Evolutionary conservation across 345 rosid species (phyloP).

Genomic region (Brassica cretica): DNA sequence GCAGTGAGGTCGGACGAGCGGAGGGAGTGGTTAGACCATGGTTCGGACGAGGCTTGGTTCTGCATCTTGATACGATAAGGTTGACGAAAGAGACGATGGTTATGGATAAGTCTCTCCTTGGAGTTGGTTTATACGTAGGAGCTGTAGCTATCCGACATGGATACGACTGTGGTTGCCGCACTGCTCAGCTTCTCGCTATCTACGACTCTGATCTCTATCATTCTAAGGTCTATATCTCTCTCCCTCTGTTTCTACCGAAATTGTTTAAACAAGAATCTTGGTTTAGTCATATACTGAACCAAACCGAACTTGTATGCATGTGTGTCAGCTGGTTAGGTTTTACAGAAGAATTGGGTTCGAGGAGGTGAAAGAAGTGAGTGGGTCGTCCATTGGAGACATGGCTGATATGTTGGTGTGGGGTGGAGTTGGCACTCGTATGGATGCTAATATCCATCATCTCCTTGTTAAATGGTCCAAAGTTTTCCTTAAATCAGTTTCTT

Average conservation of each 20-base stretch:
- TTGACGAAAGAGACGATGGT: slow-evolving; percentile 68
- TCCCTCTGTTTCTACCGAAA: not conserved
- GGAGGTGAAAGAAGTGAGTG: slow-evolving; percentile 76
- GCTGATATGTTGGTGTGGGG: slow-evolving; percentile 93
- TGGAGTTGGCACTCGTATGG: slow-evolving; percentile 89
- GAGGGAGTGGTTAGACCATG: slow-evolving; percentile 75
- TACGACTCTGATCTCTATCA: slow-evolving; percentile 88
- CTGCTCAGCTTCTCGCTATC: slow-evolving; percentile 88
- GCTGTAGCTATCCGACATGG: slow-evolving; percentile 88
- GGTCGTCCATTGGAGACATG: slow-evolving; percentile 69
- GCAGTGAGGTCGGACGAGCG: slow-evolving; percentile 68
- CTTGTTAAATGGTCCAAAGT: slow-evolving; percentile 68
- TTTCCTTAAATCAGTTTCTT: slow-evolving; percentile 33
- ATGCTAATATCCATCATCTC: slow-evolving; percentile 72
- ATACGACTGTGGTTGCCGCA: slow-evolving; percentile 69
- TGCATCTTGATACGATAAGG: slow-evolving; percentile 78
- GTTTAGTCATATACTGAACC: slow-evolving; percentile 16
- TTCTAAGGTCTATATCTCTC: slow-evolving; percentile 55
- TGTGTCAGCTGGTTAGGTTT: slow-evolving; percentile 75
- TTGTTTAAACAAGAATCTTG: slow-evolving; percentile 4
- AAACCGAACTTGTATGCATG: slow-evolving; percentile 1
- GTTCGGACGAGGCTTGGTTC: slow-evolving; percentile 65
- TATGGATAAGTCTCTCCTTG: slow-evolving; percentile 78
- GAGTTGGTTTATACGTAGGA: slow-evolving; percentile 84
- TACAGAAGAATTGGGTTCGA: slow-evolving; percentile 76